Evolutionary conservation across 2,329 filamentous ascomycete species (phyloP).

Genomic region (Epichloe elymi): DNA sequence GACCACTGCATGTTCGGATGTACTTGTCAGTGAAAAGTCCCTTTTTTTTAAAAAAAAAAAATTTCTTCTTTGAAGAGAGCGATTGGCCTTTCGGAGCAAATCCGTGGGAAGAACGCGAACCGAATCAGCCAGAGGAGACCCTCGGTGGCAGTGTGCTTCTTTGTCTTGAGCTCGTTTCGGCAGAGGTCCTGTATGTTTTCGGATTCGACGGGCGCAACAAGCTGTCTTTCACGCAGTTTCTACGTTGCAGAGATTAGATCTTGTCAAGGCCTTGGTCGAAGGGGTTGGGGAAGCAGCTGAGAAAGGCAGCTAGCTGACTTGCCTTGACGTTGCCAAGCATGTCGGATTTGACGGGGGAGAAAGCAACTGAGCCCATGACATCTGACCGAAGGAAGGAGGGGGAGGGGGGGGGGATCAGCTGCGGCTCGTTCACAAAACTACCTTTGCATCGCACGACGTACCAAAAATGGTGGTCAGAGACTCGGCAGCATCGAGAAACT

Average conservation of each 20-base stretch:
- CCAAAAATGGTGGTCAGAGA: slow-evolving; percentile 78
- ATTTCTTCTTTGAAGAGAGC: not conserved
- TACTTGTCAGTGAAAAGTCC: slow-evolving; percentile 1
- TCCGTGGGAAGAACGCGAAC: slow-evolving; percentile 32
- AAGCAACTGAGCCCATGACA: slow-evolving; percentile 57
- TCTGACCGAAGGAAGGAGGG: slow-evolving; percentile 28
- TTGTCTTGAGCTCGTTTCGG: slow-evolving; percentile 74
- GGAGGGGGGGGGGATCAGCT: not conserved
- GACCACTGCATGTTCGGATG: slow-evolving; percentile 45
- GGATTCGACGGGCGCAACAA: slow-evolving; percentile 66
- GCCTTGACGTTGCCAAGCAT: slow-evolving; percentile 88
- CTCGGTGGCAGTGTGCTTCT: slow-evolving; percentile 80
- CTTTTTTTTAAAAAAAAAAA: no score
- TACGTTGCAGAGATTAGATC: slow-evolving; percentile 21
- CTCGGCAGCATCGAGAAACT: slow-evolving; percentile 88
- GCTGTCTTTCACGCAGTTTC: slow-evolving; percentile 82
- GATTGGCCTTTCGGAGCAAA: not conserved
- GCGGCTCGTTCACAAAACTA: no score
- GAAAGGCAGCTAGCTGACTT: slow-evolving; percentile 8
- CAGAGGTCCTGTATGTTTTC: slow-evolving; percentile 74
- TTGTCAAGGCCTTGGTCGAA: not conserved
- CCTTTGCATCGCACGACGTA: slow-evolving; percentile 21
- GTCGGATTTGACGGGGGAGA: slow-evolving; percentile 78
- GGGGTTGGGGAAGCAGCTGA: not conserved
- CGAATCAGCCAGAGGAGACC: slow-evolving; percentile 83